phyloP scores from a whole-genome alignment of 2,329 filamentous ascomycete genomes.

The Didymella glomerata region DNA sequence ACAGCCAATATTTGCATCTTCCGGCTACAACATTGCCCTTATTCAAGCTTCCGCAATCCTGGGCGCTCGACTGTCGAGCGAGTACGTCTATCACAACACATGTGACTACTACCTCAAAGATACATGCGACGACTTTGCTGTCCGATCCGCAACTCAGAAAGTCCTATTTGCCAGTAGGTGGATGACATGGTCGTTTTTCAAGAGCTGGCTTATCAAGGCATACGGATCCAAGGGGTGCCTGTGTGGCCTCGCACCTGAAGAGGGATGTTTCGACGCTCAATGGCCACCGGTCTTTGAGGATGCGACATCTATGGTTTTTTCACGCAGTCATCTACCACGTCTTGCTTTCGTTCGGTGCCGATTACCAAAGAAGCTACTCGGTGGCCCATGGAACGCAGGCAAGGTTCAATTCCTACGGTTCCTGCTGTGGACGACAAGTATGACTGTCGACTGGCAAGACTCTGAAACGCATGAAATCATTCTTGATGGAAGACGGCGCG shows the following conservation, averaged over 20 bases:
- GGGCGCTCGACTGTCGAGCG: constrained; percentile 41
- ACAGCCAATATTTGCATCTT: constrained; percentile 62
- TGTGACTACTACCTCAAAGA: constrained; percentile 38
- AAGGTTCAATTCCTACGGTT: constrained; percentile 45
- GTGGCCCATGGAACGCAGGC: constrained; percentile 37
- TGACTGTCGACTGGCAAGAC: constrained; percentile 46
- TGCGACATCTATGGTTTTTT: constrained; percentile 41
- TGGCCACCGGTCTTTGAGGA: constrained; percentile 45
- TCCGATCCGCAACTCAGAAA: constrained; percentile 34
- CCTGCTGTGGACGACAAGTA: constrained; percentile 41
- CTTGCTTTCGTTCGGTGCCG: constrained; percentile 42
- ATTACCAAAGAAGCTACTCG: constrained; percentile 41
- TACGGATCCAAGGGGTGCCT: constrained; percentile 39
- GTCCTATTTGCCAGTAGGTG: constrained; percentile 40
- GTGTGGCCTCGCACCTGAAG: constrained; percentile 32
- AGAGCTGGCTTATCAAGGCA: constrained; percentile 29
- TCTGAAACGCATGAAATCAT: constrained; percentile 19
- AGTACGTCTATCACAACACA: constrained; percentile 34
- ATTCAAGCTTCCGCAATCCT: constrained; percentile 52
- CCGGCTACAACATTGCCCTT: constrained; percentile 54
- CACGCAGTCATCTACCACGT: constrained; percentile 37
- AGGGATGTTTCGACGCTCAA: constrained; percentile 41
- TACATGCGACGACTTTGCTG: constrained; percentile 17
- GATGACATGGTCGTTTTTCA: constrained; percentile 49
- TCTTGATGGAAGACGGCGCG: constrained; percentile 33